Evolutionary conservation across 495 filamentous ascomycete species (phyloP).

Genomic region (Gamarada debralockiae): DNA sequence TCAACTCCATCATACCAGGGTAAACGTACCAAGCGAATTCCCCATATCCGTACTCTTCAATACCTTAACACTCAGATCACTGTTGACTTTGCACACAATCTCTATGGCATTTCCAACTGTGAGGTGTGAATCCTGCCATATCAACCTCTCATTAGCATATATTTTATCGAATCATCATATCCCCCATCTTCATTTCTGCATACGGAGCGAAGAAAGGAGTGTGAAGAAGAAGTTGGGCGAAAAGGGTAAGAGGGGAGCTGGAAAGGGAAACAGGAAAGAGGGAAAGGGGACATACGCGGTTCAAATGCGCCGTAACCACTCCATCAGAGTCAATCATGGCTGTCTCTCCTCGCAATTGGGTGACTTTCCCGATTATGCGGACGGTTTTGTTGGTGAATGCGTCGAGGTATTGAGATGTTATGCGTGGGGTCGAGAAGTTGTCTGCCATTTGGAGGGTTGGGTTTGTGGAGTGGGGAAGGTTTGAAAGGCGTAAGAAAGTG

Average conservation of each 20-base stretch:
- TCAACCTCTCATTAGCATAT: not conserved
- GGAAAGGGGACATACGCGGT: conserved; percentile 41
- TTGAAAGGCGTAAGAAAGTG: not conserved
- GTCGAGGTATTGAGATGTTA: conserved; percentile 64
- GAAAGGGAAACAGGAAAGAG: not conserved
- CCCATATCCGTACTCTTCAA: conserved; percentile 79
- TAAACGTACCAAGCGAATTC: conserved; percentile 16
- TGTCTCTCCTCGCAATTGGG: conserved; percentile 72
- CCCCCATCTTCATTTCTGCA: not conserved
- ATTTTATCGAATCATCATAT: conserved; percentile 11
- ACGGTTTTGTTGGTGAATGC: conserved; percentile 69
- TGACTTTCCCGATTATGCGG: conserved; percentile 82
- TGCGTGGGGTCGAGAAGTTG: conserved; percentile 58
- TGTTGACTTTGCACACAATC: conserved; percentile 86
- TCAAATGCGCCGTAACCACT: conserved; percentile 66
- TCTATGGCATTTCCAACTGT: conserved; percentile 76
- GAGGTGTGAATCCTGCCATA: conserved; percentile 68
- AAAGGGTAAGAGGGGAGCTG: not conserved
- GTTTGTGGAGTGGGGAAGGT: not conserved
- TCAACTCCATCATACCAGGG: too few species aligned
- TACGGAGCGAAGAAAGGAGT: not conserved
- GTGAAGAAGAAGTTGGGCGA: too few species aligned
- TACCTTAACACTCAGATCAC: conserved; percentile 71
- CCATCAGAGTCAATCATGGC: conserved; percentile 76
- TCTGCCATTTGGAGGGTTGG: not conserved